A percentile compares a stretch with the other conserved stretches of the same genome.
phyloP scores from a whole-genome alignment of 225 moss, liverwort and hornwort genomes.

The Marchantia paleacea region DNA sequence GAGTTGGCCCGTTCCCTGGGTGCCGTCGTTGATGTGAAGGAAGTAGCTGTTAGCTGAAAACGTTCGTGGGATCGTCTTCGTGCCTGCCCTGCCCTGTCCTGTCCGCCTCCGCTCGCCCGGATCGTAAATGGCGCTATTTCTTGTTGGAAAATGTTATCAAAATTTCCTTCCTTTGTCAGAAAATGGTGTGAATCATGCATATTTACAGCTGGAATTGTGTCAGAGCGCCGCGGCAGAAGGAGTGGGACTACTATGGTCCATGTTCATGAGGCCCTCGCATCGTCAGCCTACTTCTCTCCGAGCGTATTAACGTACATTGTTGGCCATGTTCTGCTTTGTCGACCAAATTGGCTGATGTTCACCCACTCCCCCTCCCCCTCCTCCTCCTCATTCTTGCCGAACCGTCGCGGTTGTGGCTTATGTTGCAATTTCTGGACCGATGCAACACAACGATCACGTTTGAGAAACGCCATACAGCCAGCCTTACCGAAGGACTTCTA shows the following conservation, averaged over 20 bases:
- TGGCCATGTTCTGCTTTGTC: background rate
- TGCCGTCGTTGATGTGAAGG: background rate
- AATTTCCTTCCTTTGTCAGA: background rate
- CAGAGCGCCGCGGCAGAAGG: slow-evolving; percentile 2
- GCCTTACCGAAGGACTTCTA: no score
- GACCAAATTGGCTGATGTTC: background rate
- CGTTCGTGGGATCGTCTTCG: background rate
- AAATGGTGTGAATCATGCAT: background rate
- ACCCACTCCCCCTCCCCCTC: no score
- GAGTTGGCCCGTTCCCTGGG: background rate
- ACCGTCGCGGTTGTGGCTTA: background rate
- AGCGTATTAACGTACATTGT: no score
- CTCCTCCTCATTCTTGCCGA: background rate
- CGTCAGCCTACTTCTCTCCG: background rate
- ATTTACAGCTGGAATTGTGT: slow-evolving; percentile 19
- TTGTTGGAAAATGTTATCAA: background rate
- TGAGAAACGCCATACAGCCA: no score
- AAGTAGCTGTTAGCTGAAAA: background rate
- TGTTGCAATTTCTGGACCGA: background rate
- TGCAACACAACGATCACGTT: background rate
- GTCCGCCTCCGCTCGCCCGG: background rate
- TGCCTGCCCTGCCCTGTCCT: background rate
- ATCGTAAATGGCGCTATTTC: background rate
- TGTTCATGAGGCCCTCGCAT: background rate
- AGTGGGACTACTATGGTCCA: background rate